Conservation (phyloP, 2,329 filamentous ascomycete genomes). For the Paraconiothyrium brasiliense region DNA sequence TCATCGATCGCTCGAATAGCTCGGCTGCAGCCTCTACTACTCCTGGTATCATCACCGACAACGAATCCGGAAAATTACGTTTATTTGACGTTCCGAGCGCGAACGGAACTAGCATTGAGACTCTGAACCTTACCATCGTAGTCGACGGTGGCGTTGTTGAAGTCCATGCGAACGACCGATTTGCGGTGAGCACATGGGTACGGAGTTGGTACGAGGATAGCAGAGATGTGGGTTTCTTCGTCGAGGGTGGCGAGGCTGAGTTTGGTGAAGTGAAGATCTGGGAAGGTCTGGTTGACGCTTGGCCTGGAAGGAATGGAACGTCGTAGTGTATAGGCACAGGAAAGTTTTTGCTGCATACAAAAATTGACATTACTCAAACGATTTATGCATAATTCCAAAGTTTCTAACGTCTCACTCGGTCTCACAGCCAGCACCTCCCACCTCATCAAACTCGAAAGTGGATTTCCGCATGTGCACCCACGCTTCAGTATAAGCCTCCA, state of each 20-base stretch:
- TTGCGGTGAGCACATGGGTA: conserved; percentile 56
- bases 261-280: conserved; percentile 36
- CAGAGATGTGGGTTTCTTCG: conserved; percentile 30
- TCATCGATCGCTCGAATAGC: conserved; percentile 54
- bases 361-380: too few relatives aligned
- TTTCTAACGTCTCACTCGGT: too few relatives aligned
- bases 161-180: conserved; percentile 55
- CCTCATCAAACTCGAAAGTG: too few relatives aligned
- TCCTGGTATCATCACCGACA: conserved; percentile 49
- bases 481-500: neutral
- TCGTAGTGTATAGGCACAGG: neutral
- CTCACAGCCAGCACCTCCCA: neutral
- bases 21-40: conserved; percentile 54
- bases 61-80: conserved; percentile 52
- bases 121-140: conserved; percentile 53
- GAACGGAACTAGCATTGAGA: conserved; percentile 45
- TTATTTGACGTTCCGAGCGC: conserved; percentile 51
- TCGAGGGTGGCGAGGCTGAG: conserved; percentile 27
- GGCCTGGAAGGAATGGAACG: conserved; percentile 6
- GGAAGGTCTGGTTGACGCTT: conserved; percentile 30
- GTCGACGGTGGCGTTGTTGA: conserved; percentile 50
- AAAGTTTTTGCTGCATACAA: too few relatives aligned
- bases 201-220: conserved; percentile 45
- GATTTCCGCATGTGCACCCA: too few relatives aligned
- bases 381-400: too few relatives aligned